phyloP scores from a whole-genome alignment of 805 yeast genomes.

The Candida xiaguanensis region DNA sequence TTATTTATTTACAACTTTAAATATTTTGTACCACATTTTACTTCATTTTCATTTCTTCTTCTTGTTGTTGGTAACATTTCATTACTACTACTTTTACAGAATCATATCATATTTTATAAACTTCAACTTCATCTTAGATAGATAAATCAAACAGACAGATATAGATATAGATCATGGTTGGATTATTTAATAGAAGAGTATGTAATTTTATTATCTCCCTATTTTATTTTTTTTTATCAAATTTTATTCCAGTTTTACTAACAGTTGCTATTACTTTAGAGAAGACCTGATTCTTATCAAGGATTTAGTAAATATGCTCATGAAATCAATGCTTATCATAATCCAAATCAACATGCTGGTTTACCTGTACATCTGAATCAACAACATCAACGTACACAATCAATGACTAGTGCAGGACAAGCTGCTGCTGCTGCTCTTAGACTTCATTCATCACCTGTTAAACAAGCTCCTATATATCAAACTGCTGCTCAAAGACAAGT shows the following conservation, averaged over 20 bases:
- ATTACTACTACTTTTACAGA: too few species aligned
- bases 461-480: constrained; percentile 14
- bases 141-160: too few species aligned
- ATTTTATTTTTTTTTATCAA: background rate
- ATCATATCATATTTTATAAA: too few species aligned
- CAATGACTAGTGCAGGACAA: constrained; percentile 27
- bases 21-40: too few species aligned
- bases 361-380: constrained; percentile 1
- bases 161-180: too few species aligned
- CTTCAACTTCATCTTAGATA: too few species aligned
- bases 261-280: constrained; percentile 1
- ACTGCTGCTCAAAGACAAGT: constrained; percentile 5
- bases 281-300: constrained; percentile 8
- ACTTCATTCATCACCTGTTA: constrained; percentile 18
- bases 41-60: too few species aligned
- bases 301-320: constrained; percentile 9
- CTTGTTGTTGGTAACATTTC: too few species aligned
- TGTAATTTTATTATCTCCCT: background rate
- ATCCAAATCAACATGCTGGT: constrained; percentile 5
- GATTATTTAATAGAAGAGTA: constrained; percentile 6
- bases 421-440: constrained; percentile 44
- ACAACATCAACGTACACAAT: constrained; percentile 5
- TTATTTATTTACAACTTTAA: too few species aligned
- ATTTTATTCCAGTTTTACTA: constrained; percentile 1
- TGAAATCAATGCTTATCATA: constrained; percentile 7